Conservation (phyloP, 257 asterid species). For the Solanum clarkiae region DNA sequence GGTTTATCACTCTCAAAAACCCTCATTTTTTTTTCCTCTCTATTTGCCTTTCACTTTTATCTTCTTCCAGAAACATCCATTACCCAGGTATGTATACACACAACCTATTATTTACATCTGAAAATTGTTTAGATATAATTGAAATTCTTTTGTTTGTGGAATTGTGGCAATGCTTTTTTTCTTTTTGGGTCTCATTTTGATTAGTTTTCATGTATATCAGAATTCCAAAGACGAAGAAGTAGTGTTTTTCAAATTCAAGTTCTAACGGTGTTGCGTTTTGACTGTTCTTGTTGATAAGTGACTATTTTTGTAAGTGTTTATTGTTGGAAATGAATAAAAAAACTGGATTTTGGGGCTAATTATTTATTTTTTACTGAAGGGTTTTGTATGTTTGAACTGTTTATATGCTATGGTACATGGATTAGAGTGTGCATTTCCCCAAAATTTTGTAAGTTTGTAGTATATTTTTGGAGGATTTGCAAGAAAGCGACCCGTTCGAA, state of each 20-base stretch:
- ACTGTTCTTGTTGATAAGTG: background rate
- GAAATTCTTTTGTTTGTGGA: background rate
- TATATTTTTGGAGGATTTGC: background rate
- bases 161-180: background rate
- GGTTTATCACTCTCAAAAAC: background rate
- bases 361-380: background rate
- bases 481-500: background rate
- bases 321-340: background rate
- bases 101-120: background rate
- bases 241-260: background rate
- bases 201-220: background rate
- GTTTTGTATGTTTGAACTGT: background rate
- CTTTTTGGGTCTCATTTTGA: background rate
- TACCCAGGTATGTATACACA: background rate
- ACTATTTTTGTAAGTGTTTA: background rate
- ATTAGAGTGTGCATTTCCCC: background rate
- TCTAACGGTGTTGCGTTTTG: background rate
- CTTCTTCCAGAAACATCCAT: background rate
- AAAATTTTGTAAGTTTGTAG: background rate
- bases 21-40: background rate
- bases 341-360: background rate
- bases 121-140: background rate
- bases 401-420: background rate
- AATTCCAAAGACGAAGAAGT: background rate
- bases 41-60: background rate